Evolutionary conservation across 768 basidiomycete species (phyloP).

Genomic region (Crassisporium funariophilum): DNA sequence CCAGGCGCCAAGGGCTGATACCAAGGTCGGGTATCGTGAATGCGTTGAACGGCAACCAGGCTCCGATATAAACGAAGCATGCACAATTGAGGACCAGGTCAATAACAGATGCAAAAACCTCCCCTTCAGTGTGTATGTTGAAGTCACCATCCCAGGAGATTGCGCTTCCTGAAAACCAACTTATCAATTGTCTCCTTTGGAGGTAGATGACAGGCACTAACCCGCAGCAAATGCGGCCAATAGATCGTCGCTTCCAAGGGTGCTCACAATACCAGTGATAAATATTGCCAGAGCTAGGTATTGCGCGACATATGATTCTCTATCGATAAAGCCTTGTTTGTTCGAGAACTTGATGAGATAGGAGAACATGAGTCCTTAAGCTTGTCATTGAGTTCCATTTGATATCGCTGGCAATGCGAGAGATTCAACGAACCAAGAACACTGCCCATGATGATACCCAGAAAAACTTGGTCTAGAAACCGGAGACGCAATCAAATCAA

Average conservation of each 20-base stretch:
- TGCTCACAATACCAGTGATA: slow-evolving; percentile 75
- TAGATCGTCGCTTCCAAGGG: slow-evolving; percentile 85
- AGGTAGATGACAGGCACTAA: slow-evolving; percentile 22
- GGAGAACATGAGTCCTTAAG: slow-evolving; percentile 63
- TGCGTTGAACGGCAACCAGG: slow-evolving; percentile 73
- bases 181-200: not conserved
- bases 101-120: slow-evolving; percentile 87
- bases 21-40: slow-evolving; percentile 61
- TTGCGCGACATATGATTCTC: slow-evolving; percentile 86
- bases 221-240: slow-evolving; percentile 88
- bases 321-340: slow-evolving; percentile 30
- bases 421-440: slow-evolving; percentile 39
- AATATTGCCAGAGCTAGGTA: slow-evolving; percentile 75
- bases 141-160: slow-evolving; percentile 92
- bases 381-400: not conserved
- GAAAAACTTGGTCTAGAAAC: slow-evolving; percentile 70
- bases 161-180: slow-evolving; percentile 59
- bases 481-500: not conserved
- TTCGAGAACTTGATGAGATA: slow-evolving; percentile 62
- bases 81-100: slow-evolving; percentile 83
- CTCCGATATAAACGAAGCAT: slow-evolving; percentile 86
- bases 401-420: not conserved
- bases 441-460: slow-evolving; percentile 73
- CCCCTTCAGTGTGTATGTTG: slow-evolving; percentile 78
- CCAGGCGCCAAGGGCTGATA: slow-evolving; percentile 70